A percentile compares a stretch with the other conserved stretches of the same genome.
phyloP scores from a whole-genome alignment of 805 yeast species.

The Lipomyces sp. region DNA sequence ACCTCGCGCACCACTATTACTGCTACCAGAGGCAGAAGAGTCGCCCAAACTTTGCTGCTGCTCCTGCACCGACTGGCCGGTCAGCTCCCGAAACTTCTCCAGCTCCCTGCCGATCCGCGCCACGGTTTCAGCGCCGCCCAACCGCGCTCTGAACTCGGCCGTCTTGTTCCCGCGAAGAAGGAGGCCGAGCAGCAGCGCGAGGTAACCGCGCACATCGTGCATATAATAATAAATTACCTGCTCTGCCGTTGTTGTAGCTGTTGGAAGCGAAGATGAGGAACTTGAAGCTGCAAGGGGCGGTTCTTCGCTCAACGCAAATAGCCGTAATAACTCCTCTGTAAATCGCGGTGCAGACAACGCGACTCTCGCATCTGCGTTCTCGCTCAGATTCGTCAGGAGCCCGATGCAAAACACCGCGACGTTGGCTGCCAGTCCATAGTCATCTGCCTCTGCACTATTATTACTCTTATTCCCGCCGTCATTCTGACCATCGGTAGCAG shows the following conservation, averaged over 20 bases:
- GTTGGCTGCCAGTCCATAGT: conserved; percentile 13
- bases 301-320: neutral
- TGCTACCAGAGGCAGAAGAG: too few relatives aligned
- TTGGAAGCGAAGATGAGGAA: neutral
- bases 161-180: neutral
- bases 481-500: neutral
- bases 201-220: conserved; percentile 15
- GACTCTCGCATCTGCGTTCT: conserved; percentile 5
- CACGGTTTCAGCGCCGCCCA: conserved; percentile 1
- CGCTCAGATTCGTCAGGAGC: conserved; percentile 17
- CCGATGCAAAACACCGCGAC: conserved; percentile 22
- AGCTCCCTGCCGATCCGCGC: conserved; percentile 4
- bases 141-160: neutral
- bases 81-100: conserved; percentile 3
- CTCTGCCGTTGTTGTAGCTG: neutral
- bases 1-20: too few relatives aligned
- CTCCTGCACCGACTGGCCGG: too few relatives aligned
- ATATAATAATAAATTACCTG: conserved; percentile 7
- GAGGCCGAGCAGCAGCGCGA: conserved; percentile 10
- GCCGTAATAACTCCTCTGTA: neutral
- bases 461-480: neutral
- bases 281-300: neutral
- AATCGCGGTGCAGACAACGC: neutral
- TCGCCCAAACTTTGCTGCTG: too few relatives aligned
- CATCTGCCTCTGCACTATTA: neutral